Evolutionary conservation across 768 basidiomycete species (phyloP).

Genomic region (Auriculariales sp.): DNA sequence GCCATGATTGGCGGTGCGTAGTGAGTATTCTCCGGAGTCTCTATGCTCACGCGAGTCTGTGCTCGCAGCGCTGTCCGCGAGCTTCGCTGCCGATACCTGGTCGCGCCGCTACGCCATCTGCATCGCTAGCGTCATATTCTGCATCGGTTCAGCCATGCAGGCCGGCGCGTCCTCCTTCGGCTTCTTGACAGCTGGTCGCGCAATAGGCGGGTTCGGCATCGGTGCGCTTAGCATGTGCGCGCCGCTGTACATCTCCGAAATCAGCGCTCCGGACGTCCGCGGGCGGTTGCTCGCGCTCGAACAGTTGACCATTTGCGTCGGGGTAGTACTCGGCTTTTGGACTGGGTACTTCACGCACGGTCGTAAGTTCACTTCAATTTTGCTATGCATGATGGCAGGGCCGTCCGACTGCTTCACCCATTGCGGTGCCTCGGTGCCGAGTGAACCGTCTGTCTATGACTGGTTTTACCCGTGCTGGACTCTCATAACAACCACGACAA

Average conservation of each 20-base stretch:
- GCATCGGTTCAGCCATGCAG: conserved; percentile 59
- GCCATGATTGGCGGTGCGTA: conserved; percentile 70
- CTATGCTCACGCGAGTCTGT: no score
- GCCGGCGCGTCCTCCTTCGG: conserved; percentile 38
- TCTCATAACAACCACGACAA: no score
- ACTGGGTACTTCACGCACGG: conserved; percentile 58
- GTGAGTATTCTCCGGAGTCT: no score
- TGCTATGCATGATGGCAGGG: no score
- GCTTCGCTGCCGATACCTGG: conserved; percentile 50
- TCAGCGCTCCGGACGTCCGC: conserved; percentile 64
- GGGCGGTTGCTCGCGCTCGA: conserved; percentile 70
- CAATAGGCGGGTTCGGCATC: conserved; percentile 68
- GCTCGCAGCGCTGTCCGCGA: conserved; percentile 50
- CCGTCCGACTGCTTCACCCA: no score
- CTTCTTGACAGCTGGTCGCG: conserved; percentile 54
- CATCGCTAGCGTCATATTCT: conserved; percentile 56
- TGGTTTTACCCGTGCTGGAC: no score
- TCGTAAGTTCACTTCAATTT: no score
- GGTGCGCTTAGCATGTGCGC: conserved; percentile 70
- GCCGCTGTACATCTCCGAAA: conserved; percentile 74
- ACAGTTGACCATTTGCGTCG: conserved; percentile 67
- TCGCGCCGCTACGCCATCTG: conserved; percentile 57
- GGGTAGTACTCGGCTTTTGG: conserved; percentile 77
- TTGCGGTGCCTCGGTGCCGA: no score
- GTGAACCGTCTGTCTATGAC: no score